Base-by-base conservation (phyloP, 371 early-diverging fungal species). In the Syncephalastrum racemosum region DNA sequence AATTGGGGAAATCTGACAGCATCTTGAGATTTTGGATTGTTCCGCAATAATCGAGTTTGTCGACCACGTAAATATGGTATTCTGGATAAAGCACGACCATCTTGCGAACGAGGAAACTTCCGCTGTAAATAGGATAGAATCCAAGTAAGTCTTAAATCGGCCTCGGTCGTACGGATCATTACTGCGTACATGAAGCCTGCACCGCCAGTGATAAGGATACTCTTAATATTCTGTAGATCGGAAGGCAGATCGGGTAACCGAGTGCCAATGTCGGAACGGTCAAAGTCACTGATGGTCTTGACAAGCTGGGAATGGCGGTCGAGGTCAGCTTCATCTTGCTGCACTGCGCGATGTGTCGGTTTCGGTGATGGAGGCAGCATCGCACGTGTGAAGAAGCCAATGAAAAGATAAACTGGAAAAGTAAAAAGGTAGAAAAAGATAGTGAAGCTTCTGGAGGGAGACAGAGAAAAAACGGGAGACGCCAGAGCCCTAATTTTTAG, bases 11-110 rank as follows among this genome's bases (percentile, higher is more conserved):
- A 25, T 71, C 68, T 20, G 73, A 67, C 27, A 91, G 60, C n/a
- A 67, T 63, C 45, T 71, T 75, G 12, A 91, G 69, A 62, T 83
- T 89, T 56, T 83, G 81, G 39, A 83, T 56, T 2, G 90, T 88
- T 19, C 91, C 86, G 67, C 91, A 90, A 61, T 92, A 91, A 43
- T 92, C 92, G 12, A 94, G 77, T 60, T 89, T 90, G 64, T 94
- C 94, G 16, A 91, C 80, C 4, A 82, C 87, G 58, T 82, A 70
- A 36, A 92, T 80, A 56, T 81, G 75, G 59, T 84, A 90, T 54
- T 90, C 81, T 31, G 93, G 90, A 64, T 89, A 89, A 40, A 76
- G 71, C 6, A 73, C 70, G 5, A 85, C 85, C 27, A 93, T 56
- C 44, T 84, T 84, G 31, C 80, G 64, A 8, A 83, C 86, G 16